These are phyloP conservation scores for Erythrophleum ivorense DNA, from an alignment of 331 rosid species.

Conservation along the genomic window DNA sequence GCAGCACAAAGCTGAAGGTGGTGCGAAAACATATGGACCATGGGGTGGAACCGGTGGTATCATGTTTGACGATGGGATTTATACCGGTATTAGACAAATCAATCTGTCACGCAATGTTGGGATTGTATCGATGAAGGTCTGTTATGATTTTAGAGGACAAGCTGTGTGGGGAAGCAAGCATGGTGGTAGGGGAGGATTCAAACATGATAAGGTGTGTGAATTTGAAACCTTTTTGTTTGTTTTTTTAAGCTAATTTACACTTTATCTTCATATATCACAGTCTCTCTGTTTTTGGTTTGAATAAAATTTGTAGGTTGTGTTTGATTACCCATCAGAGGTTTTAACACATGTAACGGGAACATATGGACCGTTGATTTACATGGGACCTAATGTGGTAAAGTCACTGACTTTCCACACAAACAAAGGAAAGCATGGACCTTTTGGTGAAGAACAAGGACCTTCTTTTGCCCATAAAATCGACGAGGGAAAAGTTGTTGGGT, in stretches of 20 bases:
- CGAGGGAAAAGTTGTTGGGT: conserved; percentile 81
- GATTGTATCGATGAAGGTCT: conserved; percentile 69
- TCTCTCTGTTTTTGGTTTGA: too few relatives aligned
- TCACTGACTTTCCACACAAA: conserved; percentile 79
- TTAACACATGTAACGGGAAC: conserved; percentile 79
- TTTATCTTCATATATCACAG: not conserved
- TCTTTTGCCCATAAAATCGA: conserved; percentile 60
- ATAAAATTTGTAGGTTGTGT: conserved; percentile 72
- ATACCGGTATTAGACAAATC: conserved; percentile 71
- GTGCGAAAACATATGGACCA: conserved; percentile 59
- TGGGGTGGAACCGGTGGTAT: conserved; percentile 82
- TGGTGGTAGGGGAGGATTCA: conserved; percentile 86
- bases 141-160: conserved; percentile 68
- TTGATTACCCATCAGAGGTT: conserved; percentile 75
- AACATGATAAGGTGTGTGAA: conserved; percentile 64
- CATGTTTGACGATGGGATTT: conserved; percentile 70
- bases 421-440: conserved; percentile 72
- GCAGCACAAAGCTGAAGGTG: conserved; percentile 49
- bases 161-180: conserved; percentile 67
- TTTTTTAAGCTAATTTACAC: conserved; percentile 18
- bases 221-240: not conserved
- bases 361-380: conserved; percentile 64
- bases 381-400: conserved; percentile 74
- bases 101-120: conserved; percentile 75
- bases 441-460: conserved; percentile 83